phyloP scores from a whole-genome alignment of 768 basidiomycete genomes.

The Termitomyces sp. region DNA sequence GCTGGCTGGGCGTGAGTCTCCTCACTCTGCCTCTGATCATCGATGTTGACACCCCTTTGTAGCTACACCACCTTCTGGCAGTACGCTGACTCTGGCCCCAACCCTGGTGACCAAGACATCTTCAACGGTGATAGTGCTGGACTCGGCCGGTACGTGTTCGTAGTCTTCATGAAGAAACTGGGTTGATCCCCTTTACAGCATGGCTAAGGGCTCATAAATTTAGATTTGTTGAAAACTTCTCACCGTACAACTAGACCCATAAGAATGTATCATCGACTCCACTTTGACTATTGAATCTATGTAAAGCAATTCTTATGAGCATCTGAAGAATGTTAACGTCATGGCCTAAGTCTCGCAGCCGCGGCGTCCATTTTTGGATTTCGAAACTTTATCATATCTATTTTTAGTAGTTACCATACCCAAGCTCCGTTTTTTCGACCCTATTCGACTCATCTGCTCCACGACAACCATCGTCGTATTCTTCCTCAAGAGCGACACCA shows the following conservation, averaged over 20 bases:
- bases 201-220: constrained; percentile 10
- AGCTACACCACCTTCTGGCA: constrained; percentile 60
- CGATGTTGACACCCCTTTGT: not conserved
- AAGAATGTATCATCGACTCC: not conserved
- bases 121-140: constrained; percentile 52
- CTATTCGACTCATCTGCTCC: not conserved
- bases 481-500: not conserved
- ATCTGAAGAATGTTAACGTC: not conserved
- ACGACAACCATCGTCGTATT: not conserved
- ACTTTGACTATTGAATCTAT: not conserved
- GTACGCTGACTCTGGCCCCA: constrained; percentile 49
- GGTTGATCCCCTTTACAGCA: not conserved
- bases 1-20: constrained; percentile 48
- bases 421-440: not conserved
- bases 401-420: not conserved
- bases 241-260: not conserved
- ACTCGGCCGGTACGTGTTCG: constrained; percentile 30
- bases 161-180: not conserved
- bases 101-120: constrained; percentile 54
- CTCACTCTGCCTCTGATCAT: not conserved
- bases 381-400: not conserved
- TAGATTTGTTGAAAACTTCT: not conserved
- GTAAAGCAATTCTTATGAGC: not conserved
- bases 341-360: not conserved
- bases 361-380: no score